Base-by-base conservation (phyloP, 208 protist species). In the Vickermania spadyakhi region DNA sequence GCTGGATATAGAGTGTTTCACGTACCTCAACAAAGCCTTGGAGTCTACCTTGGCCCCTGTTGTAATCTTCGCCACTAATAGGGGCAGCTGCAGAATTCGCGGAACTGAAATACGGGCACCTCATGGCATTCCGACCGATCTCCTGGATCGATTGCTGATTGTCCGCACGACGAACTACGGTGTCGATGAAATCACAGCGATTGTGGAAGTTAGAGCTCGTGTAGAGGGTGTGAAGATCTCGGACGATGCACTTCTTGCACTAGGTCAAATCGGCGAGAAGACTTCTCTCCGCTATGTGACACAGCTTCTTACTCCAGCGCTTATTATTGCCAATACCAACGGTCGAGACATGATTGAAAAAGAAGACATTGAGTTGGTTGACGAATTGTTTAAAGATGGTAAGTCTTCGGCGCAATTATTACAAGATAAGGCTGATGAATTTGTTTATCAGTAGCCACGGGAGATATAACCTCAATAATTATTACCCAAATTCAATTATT, bases 1-100 rank as follows among this genome's bases (percentile, higher is more conserved):
- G 98, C 89, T 99, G 2, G 99, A 99, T 77, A 98, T 99, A 63
- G 99, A 99, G 82, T 99, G 98, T 84, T 99, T 99, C 84, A 99
- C 98, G 4, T 99, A 97, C 74, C 82, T 99, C 0, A 99, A 99
- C 84, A 96, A 99, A 53, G 99, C 99, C 11, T 81, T 99, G 2
- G 99, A 99, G 72, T 99, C 96, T 0, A 97, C 93, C 0, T 78
- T 99, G 2, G 97, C 99, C 21, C 99, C 99, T 25, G 99, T 99
- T 52, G 98, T 99, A 42, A 98, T 99, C 61, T 99, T 99, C 69
- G 99, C 99, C 31, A 99, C 99, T 45, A 99, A 99, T 76, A 71
- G 99, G 52, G 99, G 98, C 14, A 94, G 96, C 50, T 98, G 86
- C 75, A 85, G 80, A 52, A 96, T 97, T 61, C 88, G 97, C 53